phyloP scores from a whole-genome alignment of 768 basidiomycete species.

The Auriscalpium vulgare region DNA sequence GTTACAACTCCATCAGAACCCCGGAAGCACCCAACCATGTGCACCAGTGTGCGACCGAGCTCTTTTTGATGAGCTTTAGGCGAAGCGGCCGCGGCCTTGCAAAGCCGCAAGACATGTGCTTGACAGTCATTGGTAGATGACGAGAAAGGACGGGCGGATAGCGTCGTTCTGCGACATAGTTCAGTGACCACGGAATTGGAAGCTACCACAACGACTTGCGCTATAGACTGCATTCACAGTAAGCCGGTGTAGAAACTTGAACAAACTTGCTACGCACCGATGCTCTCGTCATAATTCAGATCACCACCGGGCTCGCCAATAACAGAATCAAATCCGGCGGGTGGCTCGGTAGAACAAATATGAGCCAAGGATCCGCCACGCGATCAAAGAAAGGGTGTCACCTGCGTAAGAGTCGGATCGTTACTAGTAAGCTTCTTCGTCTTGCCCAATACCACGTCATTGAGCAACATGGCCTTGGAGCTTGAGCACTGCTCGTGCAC shows the following conservation, averaged over 20 bases:
- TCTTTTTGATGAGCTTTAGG: too few species aligned
- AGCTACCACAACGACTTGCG: slow-evolving; percentile 6
- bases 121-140: slow-evolving; percentile 7
- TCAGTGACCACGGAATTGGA: neutral
- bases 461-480: slow-evolving; percentile 17
- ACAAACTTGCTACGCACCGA: slow-evolving; percentile 13
- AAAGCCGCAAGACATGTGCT: too few species aligned
- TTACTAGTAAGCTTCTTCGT: slow-evolving; percentile 7
- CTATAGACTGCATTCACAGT: slow-evolving; percentile 10
- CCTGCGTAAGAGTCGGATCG: slow-evolving; percentile 13
- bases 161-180: slow-evolving; percentile 16
- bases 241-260: neutral
- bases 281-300: slow-evolving; percentile 22
- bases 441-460: slow-evolving; percentile 20
- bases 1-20: too few species aligned
- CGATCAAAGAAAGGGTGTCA: neutral
- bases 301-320: slow-evolving; percentile 20
- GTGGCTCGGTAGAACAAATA: slow-evolving; percentile 16
- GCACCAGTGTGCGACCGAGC: too few species aligned
- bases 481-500: slow-evolving; percentile 5
- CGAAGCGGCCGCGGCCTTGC: too few species aligned
- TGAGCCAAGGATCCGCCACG: neutral
- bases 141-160: slow-evolving; percentile 17
- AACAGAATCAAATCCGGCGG: slow-evolving; percentile 17
- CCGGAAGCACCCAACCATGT: too few species aligned